Conservation (phyloP, 2,329 filamentous ascomycete species). For the Coleophoma cylindrospora region DNA sequence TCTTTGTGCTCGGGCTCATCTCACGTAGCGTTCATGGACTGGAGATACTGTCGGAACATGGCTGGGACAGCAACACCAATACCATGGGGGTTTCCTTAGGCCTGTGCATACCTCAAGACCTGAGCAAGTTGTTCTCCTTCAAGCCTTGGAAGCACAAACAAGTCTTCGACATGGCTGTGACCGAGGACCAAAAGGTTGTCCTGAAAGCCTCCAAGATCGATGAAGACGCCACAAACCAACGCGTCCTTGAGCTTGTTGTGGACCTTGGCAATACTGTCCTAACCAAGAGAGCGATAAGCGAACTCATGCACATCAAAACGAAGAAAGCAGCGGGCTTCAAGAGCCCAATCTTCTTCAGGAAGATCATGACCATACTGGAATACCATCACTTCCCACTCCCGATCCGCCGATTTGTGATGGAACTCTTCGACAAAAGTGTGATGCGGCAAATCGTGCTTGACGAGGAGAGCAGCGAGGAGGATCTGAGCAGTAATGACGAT, state of each 20-base stretch:
- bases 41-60: slow-evolving; percentile 81
- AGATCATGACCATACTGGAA: slow-evolving; percentile 80
- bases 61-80: slow-evolving; percentile 90
- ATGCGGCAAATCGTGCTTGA: slow-evolving; percentile 79
- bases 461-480: slow-evolving; percentile 36
- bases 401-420: slow-evolving; percentile 84
- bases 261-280: slow-evolving; percentile 92
- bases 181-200: slow-evolving; percentile 40
- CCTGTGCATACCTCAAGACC: slow-evolving; percentile 76
- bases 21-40: slow-evolving; percentile 88
- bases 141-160: slow-evolving; percentile 45
- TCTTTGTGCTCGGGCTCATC: slow-evolving; percentile 91
- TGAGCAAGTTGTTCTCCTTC: slow-evolving; percentile 74
- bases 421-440: slow-evolving; percentile 89
- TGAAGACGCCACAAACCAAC: slow-evolving; percentile 58
- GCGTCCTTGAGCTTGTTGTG: slow-evolving; percentile 78
- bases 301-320: slow-evolving; percentile 74
- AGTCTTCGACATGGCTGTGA: slow-evolving; percentile 23
- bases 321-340: slow-evolving; percentile 72
- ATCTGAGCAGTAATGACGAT: slow-evolving; percentile 36
- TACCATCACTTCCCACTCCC: slow-evolving; percentile 84
- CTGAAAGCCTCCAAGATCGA: slow-evolving; percentile 43
- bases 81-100: slow-evolving; percentile 78
- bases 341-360: slow-evolving; percentile 73
- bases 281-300: slow-evolving; percentile 78